Evolutionary conservation across 2,329 filamentous ascomycete species (phyloP).

Genomic region (Chrysoporthe cubensis): DNA sequence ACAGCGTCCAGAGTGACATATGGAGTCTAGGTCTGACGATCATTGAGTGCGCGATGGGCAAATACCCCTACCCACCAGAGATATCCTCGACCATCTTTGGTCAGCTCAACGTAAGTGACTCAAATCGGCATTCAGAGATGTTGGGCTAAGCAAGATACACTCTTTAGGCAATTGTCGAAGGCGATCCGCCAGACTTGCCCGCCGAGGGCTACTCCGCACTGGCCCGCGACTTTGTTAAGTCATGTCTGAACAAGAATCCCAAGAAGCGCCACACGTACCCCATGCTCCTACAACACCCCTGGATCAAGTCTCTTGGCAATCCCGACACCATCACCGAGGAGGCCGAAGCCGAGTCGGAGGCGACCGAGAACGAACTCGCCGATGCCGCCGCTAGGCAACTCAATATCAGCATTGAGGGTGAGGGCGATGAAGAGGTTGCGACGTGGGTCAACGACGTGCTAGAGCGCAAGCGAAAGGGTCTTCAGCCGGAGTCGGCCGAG

Average conservation of each 20-base stretch:
- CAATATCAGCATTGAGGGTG: slow-evolving; percentile 36
- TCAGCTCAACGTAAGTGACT: slow-evolving; percentile 81
- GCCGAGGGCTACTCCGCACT: slow-evolving; percentile 75
- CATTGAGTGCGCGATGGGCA: slow-evolving; percentile 92
- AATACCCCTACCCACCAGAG: slow-evolving; percentile 95
- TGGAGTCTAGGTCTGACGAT: slow-evolving; percentile 95
- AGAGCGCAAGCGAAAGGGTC: slow-evolving; percentile 65
- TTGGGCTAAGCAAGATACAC: neutral
- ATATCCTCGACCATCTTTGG: slow-evolving; percentile 99
- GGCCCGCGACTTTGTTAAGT: slow-evolving; percentile 84
- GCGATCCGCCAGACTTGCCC: slow-evolving; percentile 89
- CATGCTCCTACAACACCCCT: slow-evolving; percentile 86
- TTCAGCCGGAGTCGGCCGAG: slow-evolving; percentile 42
- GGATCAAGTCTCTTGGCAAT: slow-evolving; percentile 77
- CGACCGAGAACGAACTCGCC: slow-evolving; percentile 41
- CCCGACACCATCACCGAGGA: slow-evolving; percentile 75
- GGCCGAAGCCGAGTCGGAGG: slow-evolving; percentile 64
- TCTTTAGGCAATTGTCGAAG: slow-evolving; percentile 89
- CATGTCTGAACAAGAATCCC: slow-evolving; percentile 91
- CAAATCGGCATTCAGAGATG: slow-evolving; percentile 30
- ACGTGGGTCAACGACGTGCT: slow-evolving; percentile 80
- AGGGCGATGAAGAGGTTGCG: slow-evolving; percentile 81
- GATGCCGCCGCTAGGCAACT: slow-evolving; percentile 32
- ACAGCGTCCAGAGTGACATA: slow-evolving; percentile 96
- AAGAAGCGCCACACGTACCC: slow-evolving; percentile 92